These are phyloP conservation scores for Fusarium continuum DNA, from an alignment of 2,329 filamentous ascomycete genomes.

Conservation along the genomic window DNA sequence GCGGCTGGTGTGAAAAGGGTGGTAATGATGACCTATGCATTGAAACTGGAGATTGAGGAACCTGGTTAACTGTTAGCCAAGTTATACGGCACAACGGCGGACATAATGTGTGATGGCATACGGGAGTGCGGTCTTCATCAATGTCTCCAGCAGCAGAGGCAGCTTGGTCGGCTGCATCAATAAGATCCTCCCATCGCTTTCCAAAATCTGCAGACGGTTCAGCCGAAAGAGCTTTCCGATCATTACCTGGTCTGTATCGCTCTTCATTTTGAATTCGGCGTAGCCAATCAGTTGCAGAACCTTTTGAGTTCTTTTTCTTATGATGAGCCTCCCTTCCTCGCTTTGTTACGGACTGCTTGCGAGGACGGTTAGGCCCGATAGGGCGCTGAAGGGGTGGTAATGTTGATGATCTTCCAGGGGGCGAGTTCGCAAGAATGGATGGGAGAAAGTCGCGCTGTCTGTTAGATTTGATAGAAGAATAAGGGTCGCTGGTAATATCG, in stretches of 20 bases:
- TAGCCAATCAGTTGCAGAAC: conserved; percentile 74
- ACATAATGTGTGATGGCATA: conserved; percentile 51
- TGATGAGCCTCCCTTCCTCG: conserved; percentile 79
- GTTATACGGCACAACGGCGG: not conserved
- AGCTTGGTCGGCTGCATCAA: conserved; percentile 78
- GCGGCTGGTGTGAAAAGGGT: conserved; percentile 67
- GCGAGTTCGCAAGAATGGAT: conserved; percentile 82
- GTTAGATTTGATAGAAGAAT: conserved; percentile 67
- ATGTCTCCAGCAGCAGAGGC: conserved; percentile 91
- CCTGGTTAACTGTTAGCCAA: conserved; percentile 53
- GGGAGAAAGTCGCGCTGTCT: conserved; percentile 80
- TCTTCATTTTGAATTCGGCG: conserved; percentile 67
- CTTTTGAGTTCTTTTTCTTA: conserved; percentile 78
- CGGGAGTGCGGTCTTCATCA: conserved; percentile 89
- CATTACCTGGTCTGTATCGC: conserved; percentile 71
- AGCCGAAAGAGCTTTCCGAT: conserved; percentile 85
- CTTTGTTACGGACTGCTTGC: conserved; percentile 88
- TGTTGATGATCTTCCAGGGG: conserved; percentile 86
- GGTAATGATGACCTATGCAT: conserved; percentile 70
- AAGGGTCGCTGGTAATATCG: conserved; percentile 78
- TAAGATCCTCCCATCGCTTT: conserved; percentile 95
- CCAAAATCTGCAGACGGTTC: conserved; percentile 85
- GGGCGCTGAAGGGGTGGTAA: conserved; percentile 83
- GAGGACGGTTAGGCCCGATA: conserved; percentile 74
- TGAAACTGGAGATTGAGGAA: conserved; percentile 72